phyloP scores from a whole-genome alignment of 495 filamentous ascomycete genomes.

The Hypoxylon lienhwacheense region DNA sequence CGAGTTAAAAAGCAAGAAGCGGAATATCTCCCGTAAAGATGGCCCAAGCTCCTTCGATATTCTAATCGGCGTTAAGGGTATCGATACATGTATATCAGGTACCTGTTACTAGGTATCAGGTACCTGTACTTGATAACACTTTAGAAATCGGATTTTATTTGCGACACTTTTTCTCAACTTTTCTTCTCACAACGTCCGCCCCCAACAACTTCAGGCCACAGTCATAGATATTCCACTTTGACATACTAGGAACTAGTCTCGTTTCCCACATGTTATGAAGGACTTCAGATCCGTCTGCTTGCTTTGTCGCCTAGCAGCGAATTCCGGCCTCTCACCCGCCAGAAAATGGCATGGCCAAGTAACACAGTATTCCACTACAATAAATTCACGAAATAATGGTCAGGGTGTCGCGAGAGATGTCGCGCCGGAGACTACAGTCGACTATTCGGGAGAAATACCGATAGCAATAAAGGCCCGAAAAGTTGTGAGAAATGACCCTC shows the following conservation, averaged over 20 bases:
- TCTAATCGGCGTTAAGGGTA: too few relatives aligned
- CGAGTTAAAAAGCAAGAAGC: too few relatives aligned
- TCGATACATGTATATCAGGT: not conserved
- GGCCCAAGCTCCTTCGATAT: too few relatives aligned
- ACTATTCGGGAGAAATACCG: not conserved
- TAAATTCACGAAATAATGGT: constrained; percentile 8
- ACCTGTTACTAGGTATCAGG: not conserved
- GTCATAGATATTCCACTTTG: not conserved
- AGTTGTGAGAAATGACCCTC: not conserved
- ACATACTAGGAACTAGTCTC: not conserved
- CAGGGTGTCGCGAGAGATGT: not conserved
- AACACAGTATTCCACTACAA: constrained; percentile 11
- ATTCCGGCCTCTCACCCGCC: constrained; percentile 40
- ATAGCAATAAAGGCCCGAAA: not conserved
- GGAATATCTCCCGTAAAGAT: too few relatives aligned
- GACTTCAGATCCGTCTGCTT: constrained; percentile 27
- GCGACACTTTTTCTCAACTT: constrained; percentile 3
- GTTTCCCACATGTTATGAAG: constrained; percentile 27
- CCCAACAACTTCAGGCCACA: not conserved
- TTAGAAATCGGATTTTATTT: not conserved
- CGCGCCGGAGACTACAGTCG: not conserved
- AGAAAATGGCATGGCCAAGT: constrained; percentile 48
- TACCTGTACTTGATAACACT: not conserved
- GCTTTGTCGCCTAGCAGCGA: constrained; percentile 35
- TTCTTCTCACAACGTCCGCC: not conserved